Base-by-base conservation (phyloP, 2,329 filamentous ascomycete species). In the Xylaria multiplex region DNA sequence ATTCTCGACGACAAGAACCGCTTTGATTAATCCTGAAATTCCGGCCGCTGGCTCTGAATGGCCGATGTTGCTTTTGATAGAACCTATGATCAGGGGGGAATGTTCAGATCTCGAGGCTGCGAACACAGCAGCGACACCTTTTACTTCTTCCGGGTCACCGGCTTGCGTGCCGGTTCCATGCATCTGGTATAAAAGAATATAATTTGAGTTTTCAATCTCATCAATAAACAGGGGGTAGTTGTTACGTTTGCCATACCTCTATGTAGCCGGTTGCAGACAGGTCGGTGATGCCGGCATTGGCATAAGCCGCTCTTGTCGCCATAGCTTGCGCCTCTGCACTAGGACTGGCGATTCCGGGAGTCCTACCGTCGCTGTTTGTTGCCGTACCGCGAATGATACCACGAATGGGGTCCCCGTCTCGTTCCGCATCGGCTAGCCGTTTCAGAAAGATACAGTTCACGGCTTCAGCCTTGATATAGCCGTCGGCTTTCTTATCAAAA, bases 311-410 rank as follows among this genome's bases (percentile, higher is more conserved):
- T 9, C 35, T 4, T 2, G 6, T 37, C 6, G 35, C 35, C 3
- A 37, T 2, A 2, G 35, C 35, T 8, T 37, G 35, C 6, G 76
- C 74, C 0, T 64, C 59, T 0, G 59, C 35, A 30, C 67, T 83
- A 0, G 84, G 84, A 59, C 77, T 75, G 0, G 82, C 81, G 24
- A 85, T 80, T 0, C 81, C 81, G 0, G 48, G 7, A 0, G 76
- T 77, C 0, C 62, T 71, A 0, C 84, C 84, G 59, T 84, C 79
- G 22, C 73, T 71, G 65, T 81, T 82, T 19, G 73, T 32, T 2
- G 71, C 75, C 0, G 76, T 77, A 0, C 72, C 77, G 0, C 75
- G 72, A 9, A 83, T 72, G 1, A 81, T 65, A 1, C 72, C 76
- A 2, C 75, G 66, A 30, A 81, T 77, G 0, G 76, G 75, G 65